Evolutionary conservation across 192 early-diverging fungal genomes (phyloP).

Genomic region (Coemansia sp.): DNA sequence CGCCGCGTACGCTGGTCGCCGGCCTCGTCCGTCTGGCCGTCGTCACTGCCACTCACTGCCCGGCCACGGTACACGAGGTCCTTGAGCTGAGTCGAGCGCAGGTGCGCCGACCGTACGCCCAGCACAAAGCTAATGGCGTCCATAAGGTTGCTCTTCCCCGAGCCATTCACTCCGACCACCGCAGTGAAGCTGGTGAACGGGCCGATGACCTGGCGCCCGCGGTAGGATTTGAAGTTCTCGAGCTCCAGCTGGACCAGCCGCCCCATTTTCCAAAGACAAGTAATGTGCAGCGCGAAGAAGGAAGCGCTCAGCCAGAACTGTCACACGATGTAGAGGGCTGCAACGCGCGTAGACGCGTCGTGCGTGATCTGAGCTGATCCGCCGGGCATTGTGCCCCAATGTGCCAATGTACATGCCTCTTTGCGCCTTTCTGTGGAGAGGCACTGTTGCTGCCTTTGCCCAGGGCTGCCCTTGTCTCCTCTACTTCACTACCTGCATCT

Average conservation of each 20-base stretch:
- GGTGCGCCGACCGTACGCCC: slow-evolving; percentile 85
- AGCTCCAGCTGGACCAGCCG: slow-evolving; percentile 85
- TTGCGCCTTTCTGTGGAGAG: no score
- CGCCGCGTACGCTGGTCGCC: slow-evolving; percentile 44
- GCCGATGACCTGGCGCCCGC: slow-evolving; percentile 87
- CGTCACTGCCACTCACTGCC: slow-evolving; percentile 41
- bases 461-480: no score
- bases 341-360: no score
- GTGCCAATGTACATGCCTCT: no score
- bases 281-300: no score
- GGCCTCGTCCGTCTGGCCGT: slow-evolving; percentile 45
- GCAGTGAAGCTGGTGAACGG: slow-evolving; percentile 92
- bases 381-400: no score
- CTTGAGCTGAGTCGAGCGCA: slow-evolving; percentile 81
- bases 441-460: no score
- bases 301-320: no score
- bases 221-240: slow-evolving; percentile 99
- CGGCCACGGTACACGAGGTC: slow-evolving; percentile 87
- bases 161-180: slow-evolving; percentile 96
- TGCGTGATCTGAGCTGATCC: no score
- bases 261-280: slow-evolving; percentile 54
- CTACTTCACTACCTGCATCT: no score
- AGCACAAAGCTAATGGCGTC: slow-evolving; percentile 99
- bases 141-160: slow-evolving; percentile 99
- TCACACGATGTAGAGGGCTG: no score